Conservation (phyloP, 2,329 filamentous ascomycete genomes). For the Diaporthe citri region DNA sequence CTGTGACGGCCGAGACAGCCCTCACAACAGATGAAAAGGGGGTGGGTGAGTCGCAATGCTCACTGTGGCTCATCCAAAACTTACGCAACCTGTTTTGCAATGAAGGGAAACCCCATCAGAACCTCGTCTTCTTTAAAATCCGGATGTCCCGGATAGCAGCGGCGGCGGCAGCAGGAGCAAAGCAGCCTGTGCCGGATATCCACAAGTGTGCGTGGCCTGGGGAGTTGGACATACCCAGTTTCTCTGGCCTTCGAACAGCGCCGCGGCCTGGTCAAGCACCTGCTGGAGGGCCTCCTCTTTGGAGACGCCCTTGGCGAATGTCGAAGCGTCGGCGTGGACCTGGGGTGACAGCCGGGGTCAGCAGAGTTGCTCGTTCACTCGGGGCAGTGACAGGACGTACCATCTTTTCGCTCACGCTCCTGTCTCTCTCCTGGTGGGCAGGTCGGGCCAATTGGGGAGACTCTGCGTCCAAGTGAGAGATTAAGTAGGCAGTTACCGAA, state of each 20-base stretch:
- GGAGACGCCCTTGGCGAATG: constrained; percentile 74
- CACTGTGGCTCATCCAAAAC: constrained; percentile 4
- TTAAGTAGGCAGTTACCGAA: neutral
- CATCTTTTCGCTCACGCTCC: neutral
- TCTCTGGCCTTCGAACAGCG: constrained; percentile 77
- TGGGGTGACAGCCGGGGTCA: constrained; percentile 44
- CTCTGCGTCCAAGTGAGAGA: neutral
- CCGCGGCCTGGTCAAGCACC: constrained; percentile 77
- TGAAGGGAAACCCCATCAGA: neutral
- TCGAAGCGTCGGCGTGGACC: constrained; percentile 86
- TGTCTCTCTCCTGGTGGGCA: neutral
- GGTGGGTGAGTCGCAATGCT: constrained; percentile 10
- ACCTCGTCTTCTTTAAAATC: neutral
- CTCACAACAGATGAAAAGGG: neutral
- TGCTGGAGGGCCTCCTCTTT: constrained; percentile 82
- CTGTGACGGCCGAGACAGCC: neutral
- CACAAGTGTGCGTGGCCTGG: neutral
- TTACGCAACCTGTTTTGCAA: neutral
- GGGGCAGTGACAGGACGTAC: neutral
- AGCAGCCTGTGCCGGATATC: neutral
- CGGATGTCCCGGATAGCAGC: neutral
- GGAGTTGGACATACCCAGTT: constrained; percentile 75
- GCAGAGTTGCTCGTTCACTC: neutral
- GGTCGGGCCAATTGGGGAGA: neutral
- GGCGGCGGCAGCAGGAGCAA: neutral